Base-by-base conservation (phyloP, 495 filamentous ascomycete genomes). In the Podospora australis region DNA sequence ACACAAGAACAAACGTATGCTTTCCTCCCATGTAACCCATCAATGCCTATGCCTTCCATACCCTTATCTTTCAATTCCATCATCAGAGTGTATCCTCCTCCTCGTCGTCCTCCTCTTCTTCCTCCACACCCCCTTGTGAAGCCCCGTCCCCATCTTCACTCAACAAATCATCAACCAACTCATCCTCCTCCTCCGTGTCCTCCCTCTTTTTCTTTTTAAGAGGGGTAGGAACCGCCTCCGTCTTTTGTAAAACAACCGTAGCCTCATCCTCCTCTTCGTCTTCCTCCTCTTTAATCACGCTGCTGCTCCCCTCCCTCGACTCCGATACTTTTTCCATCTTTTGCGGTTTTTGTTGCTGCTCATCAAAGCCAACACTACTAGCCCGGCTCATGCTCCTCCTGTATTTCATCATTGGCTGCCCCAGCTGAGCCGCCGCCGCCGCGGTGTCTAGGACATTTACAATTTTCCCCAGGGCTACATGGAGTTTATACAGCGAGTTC, bases 401-500 rank as follows among this genome's bases (percentile, higher is more conserved):
- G 14, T 61, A 64, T 48, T 48, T 55, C 32, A 16, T n/a, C 3
- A 36, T 17, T n/a, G 20, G 49, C 55, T 10, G 29, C 21, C 21
- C 35, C 19, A 34, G 4, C 2, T 25, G 40, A 11, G 9, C 41
- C 23, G 19, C 50, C 2, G 62, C 62, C 3, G 46, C 65, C 3
- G 60, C 63, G 17, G 72, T 70, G 16, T 70, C 70, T 10, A 80
- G 62, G n/a, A 64, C 58, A 40, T 79, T 79, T 36, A 81, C 74
- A 34, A 81, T 80, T 67, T 81, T 83, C 39, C 74, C 77, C 0
- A 84, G 65, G 26, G 59, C 68, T 56, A 84, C 79, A 56, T 90
- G 86, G 41, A 88, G 75, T 64, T 91, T 95, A 62, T 82, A 85
- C 3, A 95, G 70, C 0, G 84, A 79, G 48, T 90, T 92, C 6